Evolutionary conservation across 768 basidiomycete genomes (phyloP).

Genomic region (Tulasnella sp.): DNA sequence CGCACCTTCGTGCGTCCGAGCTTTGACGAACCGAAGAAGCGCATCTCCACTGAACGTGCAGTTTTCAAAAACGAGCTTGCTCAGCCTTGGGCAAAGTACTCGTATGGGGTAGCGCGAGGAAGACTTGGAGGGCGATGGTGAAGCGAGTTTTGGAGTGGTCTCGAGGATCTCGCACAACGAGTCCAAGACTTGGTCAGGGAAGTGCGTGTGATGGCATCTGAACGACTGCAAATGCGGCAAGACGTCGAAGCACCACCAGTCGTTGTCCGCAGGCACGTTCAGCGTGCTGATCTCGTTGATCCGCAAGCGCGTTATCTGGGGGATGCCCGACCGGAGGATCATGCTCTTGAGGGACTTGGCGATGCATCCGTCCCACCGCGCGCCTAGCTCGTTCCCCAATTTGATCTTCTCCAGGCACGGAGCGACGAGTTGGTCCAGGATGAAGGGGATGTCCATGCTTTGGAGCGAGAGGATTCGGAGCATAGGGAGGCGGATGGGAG

Average conservation of each 20-base stretch:
- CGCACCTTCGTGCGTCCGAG: neutral
- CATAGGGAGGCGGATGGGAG: conserved; percentile 12
- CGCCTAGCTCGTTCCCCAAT: conserved; percentile 24
- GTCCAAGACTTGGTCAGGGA: conserved; percentile 20
- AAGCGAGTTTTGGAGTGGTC: neutral
- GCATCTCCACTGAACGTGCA: conserved; percentile 21
- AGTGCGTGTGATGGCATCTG: conserved; percentile 26
- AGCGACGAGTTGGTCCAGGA: conserved; percentile 17
- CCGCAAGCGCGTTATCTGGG: conserved; percentile 23
- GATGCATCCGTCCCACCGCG: conserved; percentile 22
- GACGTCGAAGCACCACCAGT: conserved; percentile 22
- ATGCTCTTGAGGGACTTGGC: conserved; percentile 7
- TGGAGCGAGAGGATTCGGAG: conserved; percentile 25
- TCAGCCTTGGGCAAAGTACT: conserved; percentile 21
- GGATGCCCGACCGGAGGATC: conserved; percentile 14
- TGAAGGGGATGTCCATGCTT: conserved; percentile 24
- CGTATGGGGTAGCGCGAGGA: too few relatives aligned
- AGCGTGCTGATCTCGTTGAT: conserved; percentile 28
- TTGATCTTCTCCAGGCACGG: conserved; percentile 26
- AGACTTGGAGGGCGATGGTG: neutral
- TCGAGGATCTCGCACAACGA: neutral
- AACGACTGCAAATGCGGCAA: conserved; percentile 25
- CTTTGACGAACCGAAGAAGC: conserved; percentile 22
- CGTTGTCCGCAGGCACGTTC: neutral
- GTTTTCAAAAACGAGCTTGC: conserved; percentile 27